Base-by-base conservation (phyloP, 495 filamentous ascomycete species). In the Aspergillus coremiiformis region DNA sequence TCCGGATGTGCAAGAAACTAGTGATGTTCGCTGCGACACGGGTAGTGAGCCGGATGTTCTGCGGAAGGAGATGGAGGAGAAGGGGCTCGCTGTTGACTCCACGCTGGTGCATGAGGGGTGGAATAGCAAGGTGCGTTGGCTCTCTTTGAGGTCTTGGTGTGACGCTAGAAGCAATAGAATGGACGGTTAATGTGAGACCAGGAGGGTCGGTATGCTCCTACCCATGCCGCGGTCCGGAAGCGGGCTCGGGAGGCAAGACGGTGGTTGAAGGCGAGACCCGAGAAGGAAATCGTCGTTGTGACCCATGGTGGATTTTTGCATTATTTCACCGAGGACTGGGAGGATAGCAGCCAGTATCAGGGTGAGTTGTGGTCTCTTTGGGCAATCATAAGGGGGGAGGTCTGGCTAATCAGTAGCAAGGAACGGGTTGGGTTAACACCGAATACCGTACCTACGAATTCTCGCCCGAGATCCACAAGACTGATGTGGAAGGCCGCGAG, bases 281-380 rank as follows among this genome's bases (percentile, higher is more conserved):
- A 78, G 68, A 74, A 74, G 64, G 72, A 72, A 64, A 81, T 96
- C 29, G 83, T 86, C 2, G 74, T 86, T n/a, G 85, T 90, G 4
- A 81, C 84, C 3, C 86, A 90, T 58, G 86, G 86, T 7, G 82
- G 81, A 7, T 82, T 85, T 47, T 56, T 88, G 42, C 86, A 84
- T 63, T 95, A 87, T 56, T 73, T 97, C 46, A 95, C 89, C 4
- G 78, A 90, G 54, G 90, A 96, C 55, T 95, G 85, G 82, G 74
- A 80, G 41, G 86, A 82, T 11, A 71, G 77, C 56, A 75, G 74
- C 39, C 60, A 71, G 24, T 76, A 77, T 49, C 64, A 69, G 49
- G 84, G 82, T 78, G 69, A 41, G 73, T 69, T 22, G 3, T 22
- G 44, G 21, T 26, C 24, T 22, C 4, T 43, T 47, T 9, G 4